Base-by-base conservation (phyloP, 805 yeast species). In the Saccharomycopsis babjevae region DNA sequence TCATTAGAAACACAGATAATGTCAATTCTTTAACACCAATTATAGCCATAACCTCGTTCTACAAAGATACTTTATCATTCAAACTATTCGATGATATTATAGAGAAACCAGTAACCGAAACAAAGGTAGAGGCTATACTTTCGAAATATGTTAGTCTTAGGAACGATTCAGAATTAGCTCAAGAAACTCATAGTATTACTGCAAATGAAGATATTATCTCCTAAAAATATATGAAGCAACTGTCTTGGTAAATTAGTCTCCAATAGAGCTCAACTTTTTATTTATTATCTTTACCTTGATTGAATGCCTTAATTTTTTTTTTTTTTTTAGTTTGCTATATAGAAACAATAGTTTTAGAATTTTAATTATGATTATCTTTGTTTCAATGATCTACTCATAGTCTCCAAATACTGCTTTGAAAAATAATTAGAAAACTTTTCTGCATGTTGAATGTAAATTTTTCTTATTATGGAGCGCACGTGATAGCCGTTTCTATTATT, bases 1-100 rank as follows among this genome's bases (percentile, higher is more conserved):
- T 92, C 62, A 82, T 90, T 60, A 84, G 81, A 68, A 82, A 82
- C 65, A 92, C 97, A 0, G 80, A 84, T 40, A 87, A 92, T 34
- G 78, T 83, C n/a, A 92, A 93, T 69, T 79, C 88, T 0, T 77
- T 78, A 25, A 88, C 97, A 0, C 93, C 92, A 0, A 79, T 91
- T 20, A 77, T 92, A 46, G 91, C 92, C 0, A 72, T 86, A 42
- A 88, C 96, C 0, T 85, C 86, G 0, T 85, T 81, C 66, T 83
- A 83, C 50, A 80, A 82, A 62, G 96, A 89, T 62, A 91, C 94
- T 0, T 66, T 67, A 2, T 75, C 75, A 34, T 71, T 79, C 18
- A 79, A 78, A 10, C 67, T 74, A 11, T 89, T 90, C 71, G 86
- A 84, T 64, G 84, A 82, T 58, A 84, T 87, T 1, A 71, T 90